Evolutionary conservation across 805 yeast species (phyloP).

Genomic region (Ogataea kodamae): DNA sequence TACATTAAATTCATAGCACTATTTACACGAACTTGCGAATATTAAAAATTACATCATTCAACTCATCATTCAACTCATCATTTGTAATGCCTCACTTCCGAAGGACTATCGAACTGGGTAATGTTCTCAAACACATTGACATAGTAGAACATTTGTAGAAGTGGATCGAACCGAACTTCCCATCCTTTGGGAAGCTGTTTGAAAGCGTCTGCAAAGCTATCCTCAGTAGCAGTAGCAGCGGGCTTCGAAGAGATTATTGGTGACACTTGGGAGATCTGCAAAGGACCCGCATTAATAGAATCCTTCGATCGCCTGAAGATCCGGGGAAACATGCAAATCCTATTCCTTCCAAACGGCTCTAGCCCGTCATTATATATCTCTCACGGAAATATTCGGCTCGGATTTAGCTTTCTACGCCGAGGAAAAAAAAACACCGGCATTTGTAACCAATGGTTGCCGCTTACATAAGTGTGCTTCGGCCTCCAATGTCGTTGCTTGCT

Average conservation of each 20-base stretch:
- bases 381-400: no score
- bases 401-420: no score
- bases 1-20: no score
- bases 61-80: slow-evolving; percentile 2
- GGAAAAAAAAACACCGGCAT: background rate
- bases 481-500: slow-evolving; percentile 78
- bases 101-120: slow-evolving; percentile 43
- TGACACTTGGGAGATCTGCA: no score
- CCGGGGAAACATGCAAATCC: slow-evolving; percentile 1
- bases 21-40: no score
- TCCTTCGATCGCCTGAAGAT: slow-evolving; percentile 1
- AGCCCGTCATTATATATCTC: no score
- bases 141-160: slow-evolving; percentile 40
- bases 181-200: slow-evolving; percentile 30
- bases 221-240: slow-evolving; percentile 1
- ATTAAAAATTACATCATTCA: no score
- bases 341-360: background rate
- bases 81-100: slow-evolving; percentile 34
- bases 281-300: no score
- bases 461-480: slow-evolving; percentile 77
- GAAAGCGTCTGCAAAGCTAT: slow-evolving; percentile 6
- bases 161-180: slow-evolving; percentile 37
- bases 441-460: background rate
- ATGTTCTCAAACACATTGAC: slow-evolving; percentile 34
- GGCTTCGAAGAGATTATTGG: no score